A percentile compares a stretch with the other conserved stretches of the same genome.
Evolutionary conservation across 495 filamentous ascomycete genomes (phyloP).

Genomic region (Penicillium salamii): DNA sequence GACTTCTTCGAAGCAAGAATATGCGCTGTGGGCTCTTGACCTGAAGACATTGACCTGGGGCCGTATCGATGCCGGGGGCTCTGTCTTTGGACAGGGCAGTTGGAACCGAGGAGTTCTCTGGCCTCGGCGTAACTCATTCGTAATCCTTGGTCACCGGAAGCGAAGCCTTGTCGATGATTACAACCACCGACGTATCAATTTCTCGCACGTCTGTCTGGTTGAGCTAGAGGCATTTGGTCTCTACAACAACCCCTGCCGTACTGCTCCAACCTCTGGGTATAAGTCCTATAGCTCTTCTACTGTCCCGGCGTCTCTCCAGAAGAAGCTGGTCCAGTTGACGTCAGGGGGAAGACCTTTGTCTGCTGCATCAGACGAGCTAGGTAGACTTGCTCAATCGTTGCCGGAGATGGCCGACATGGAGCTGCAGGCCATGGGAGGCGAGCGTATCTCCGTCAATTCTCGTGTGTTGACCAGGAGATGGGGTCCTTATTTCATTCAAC

Average conservation of each 20-base stretch:
- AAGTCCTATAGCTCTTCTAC: slow-evolving; percentile 73
- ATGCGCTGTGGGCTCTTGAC: slow-evolving; percentile 94
- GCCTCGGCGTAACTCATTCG: slow-evolving; percentile 88
- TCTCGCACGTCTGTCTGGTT: slow-evolving; percentile 92
- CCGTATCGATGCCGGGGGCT: slow-evolving; percentile 92
- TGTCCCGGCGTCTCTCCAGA: slow-evolving; percentile 53
- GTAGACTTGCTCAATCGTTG: slow-evolving; percentile 71
- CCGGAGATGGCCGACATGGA: slow-evolving; percentile 97
- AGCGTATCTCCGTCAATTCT: slow-evolving; percentile 91
- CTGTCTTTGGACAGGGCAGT: slow-evolving; percentile 89
- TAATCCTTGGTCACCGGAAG: slow-evolving; percentile 90
- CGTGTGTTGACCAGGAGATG: slow-evolving; percentile 81
- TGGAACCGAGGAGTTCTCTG: slow-evolving; percentile 96
- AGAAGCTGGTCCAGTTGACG: slow-evolving; percentile 58
- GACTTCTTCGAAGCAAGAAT: slow-evolving; percentile 96
- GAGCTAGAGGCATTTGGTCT: slow-evolving; percentile 96
- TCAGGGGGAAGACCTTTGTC: slow-evolving; percentile 68
- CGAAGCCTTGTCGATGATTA: slow-evolving; percentile 96
- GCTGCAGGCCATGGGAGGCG: slow-evolving; percentile 82
- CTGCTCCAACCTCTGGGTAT: slow-evolving; percentile 73
- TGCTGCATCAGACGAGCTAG: slow-evolving; percentile 75
- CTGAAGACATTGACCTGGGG: slow-evolving; percentile 85
- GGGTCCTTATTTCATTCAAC: slow-evolving; percentile 92
- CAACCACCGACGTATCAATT: slow-evolving; percentile 96
- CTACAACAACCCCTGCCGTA: slow-evolving; percentile 85